Percentiles rank a stretch among this genome's conserved stretches.
phyloP scores from a whole-genome alignment of 352 stramenopile species.

The Globisporangium orthogonon region DNA sequence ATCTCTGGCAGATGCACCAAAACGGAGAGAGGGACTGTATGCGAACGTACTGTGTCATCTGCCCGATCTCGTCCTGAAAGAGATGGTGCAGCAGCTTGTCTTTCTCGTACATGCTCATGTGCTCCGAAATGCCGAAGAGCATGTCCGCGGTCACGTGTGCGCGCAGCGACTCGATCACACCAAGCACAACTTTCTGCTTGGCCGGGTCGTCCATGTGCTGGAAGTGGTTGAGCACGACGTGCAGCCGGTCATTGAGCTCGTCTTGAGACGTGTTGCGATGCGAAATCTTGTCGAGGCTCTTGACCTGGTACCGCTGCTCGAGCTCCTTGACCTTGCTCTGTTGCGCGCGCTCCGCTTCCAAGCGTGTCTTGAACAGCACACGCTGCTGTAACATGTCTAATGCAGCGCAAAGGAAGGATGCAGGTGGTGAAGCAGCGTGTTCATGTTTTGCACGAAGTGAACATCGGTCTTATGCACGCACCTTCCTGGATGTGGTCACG shows the following conservation, averaged over 20 bases:
- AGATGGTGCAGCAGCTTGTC: slow-evolving; percentile 48
- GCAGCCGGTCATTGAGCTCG: slow-evolving; percentile 45
- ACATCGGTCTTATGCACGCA: slow-evolving; percentile 8
- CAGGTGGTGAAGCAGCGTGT: neutral
- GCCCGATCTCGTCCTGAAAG: slow-evolving; percentile 44
- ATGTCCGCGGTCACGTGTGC: slow-evolving; percentile 47
- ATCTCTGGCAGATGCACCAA: neutral
- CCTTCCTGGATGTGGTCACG: slow-evolving; percentile 40
- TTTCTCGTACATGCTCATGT: slow-evolving; percentile 51
- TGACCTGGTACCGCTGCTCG: slow-evolving; percentile 42
- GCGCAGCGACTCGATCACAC: slow-evolving; percentile 33
- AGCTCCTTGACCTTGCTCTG: slow-evolving; percentile 38
- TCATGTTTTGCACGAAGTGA: no score
- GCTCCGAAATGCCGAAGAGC: slow-evolving; percentile 31
- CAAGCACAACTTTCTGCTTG: slow-evolving; percentile 50
- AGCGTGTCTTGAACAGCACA: slow-evolving; percentile 19
- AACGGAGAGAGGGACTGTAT: no score
- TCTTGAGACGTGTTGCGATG: slow-evolving; percentile 33
- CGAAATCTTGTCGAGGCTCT: slow-evolving; percentile 42
- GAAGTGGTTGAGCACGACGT: slow-evolving; percentile 46
- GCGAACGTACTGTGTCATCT: slow-evolving; percentile 40
- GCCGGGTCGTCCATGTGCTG: slow-evolving; percentile 48
- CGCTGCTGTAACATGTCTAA: slow-evolving; percentile 36
- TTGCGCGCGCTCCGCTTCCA: slow-evolving; percentile 28
- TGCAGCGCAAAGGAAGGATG: neutral